Conservation (phyloP, 2,329 filamentous ascomycete species). For the Aureobasidium lini region DNA sequence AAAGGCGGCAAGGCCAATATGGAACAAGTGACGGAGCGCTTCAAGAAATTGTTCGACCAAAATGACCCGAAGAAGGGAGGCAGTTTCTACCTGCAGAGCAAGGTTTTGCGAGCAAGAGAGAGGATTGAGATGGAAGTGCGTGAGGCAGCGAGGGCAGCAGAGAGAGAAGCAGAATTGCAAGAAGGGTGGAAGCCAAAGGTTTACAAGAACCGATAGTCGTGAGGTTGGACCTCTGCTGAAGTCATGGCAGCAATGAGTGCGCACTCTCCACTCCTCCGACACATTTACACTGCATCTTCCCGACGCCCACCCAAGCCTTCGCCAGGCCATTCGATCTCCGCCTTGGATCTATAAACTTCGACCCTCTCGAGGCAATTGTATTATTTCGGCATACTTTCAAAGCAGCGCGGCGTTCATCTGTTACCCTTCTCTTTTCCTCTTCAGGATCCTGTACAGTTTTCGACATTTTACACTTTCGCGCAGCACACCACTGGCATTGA, state of each 20-base stretch:
- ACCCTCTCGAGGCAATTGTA: not conserved
- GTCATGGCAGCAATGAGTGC: constrained; percentile 10
- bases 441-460: not conserved
- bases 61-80: constrained; percentile 95
- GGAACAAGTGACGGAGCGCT: constrained; percentile 73
- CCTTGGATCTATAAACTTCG: not conserved
- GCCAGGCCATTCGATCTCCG: not conserved
- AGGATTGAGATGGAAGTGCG: constrained; percentile 81
- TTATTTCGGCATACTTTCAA: constrained; percentile 11
- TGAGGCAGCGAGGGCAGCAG: constrained; percentile 61
- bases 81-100: constrained; percentile 97
- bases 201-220: constrained; percentile 67
- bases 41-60: constrained; percentile 88
- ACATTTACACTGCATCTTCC: not conserved
- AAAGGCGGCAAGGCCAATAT: constrained; percentile 68
- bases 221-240: constrained; percentile 12
- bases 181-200: constrained; percentile 93
- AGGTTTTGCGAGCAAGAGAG: constrained; percentile 84
- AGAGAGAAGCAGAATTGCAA: constrained; percentile 68
- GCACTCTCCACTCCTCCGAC: not conserved
- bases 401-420: constrained; percentile 7
- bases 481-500: not conserved
- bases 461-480: not conserved
- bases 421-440: not conserved
- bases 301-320: not conserved